phyloP scores from a whole-genome alignment of 2,329 filamentous ascomycete species.

The Sporothrix globosa region DNA sequence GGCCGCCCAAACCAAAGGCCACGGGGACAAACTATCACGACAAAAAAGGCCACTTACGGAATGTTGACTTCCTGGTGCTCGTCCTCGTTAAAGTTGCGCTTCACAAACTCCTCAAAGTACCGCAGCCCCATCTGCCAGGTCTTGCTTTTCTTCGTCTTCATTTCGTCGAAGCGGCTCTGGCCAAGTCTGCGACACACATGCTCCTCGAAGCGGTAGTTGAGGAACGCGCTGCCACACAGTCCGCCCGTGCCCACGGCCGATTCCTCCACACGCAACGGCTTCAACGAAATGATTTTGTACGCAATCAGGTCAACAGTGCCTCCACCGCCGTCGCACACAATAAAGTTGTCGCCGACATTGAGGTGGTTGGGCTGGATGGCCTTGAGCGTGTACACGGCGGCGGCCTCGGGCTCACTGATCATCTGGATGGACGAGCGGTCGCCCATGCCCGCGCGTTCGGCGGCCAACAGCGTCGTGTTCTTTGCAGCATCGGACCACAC shows the following conservation, averaged over 20 bases:
- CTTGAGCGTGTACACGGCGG: slow-evolving; percentile 77
- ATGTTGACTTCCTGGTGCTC: slow-evolving; percentile 77
- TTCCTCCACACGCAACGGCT: slow-evolving; percentile 73
- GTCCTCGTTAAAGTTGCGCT: slow-evolving; percentile 79
- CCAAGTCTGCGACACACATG: slow-evolving; percentile 71
- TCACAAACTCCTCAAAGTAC: slow-evolving; percentile 84
- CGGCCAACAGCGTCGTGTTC: slow-evolving; percentile 76
- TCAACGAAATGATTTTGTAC: slow-evolving; percentile 75
- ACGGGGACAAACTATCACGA: no score
- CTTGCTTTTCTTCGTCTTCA: slow-evolving; percentile 76
- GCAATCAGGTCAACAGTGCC: slow-evolving; percentile 75
- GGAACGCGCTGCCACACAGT: slow-evolving; percentile 75
- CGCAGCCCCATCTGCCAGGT: slow-evolving; percentile 78
- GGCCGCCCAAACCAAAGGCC: background rate
- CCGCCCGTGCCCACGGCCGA: slow-evolving; percentile 79
- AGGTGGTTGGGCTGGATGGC: slow-evolving; percentile 76
- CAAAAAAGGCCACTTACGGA: slow-evolving; percentile 54
- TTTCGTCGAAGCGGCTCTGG: slow-evolving; percentile 67
- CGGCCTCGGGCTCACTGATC: slow-evolving; percentile 80
- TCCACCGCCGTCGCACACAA: slow-evolving; percentile 66
- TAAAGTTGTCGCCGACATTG: slow-evolving; percentile 67
- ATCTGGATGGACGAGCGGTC: slow-evolving; percentile 70
- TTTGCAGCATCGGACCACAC: slow-evolving; percentile 88
- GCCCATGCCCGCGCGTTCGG: slow-evolving; percentile 78
- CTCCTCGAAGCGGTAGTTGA: slow-evolving; percentile 81